Percentiles rank a stretch among this genome's conserved stretches.
These are phyloP conservation scores for Pulveroboletus sp. DNA, from an alignment of 1,284 basidiomycete genomes.

Conservation along the genomic window DNA sequence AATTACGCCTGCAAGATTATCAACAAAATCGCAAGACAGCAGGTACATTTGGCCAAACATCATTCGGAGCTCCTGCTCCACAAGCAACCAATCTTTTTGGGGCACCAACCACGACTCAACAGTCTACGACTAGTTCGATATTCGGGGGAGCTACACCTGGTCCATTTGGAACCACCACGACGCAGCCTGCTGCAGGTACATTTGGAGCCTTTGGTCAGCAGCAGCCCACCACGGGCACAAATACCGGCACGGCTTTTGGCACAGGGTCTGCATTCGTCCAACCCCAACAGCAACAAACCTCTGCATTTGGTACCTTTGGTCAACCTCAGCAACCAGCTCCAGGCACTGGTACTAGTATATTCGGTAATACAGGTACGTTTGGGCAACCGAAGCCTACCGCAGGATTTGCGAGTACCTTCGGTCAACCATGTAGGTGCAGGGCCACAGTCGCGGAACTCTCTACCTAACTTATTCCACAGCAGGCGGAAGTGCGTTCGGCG, in stretches of 20 bases:
- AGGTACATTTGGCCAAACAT: slow-evolving; percentile 44
- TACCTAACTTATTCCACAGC: slow-evolving; percentile 3
- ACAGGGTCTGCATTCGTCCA: slow-evolving; percentile 35
- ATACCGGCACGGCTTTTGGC: slow-evolving; percentile 41
- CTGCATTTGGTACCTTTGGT: slow-evolving; percentile 41
- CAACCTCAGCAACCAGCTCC: slow-evolving; percentile 25
- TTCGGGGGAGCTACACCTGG: slow-evolving; percentile 27
- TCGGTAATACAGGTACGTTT: slow-evolving; percentile 36
- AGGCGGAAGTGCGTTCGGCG: slow-evolving; percentile 36
- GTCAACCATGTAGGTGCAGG: slow-evolving; percentile 25
- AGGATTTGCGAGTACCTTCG: slow-evolving; percentile 39
- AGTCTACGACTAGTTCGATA: slow-evolving; percentile 33
- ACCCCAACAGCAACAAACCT: slow-evolving; percentile 20
- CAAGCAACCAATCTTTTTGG: slow-evolving; percentile 41
- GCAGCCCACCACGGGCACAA: slow-evolving; percentile 30
- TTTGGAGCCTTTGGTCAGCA: slow-evolving; percentile 33
- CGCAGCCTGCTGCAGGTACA: slow-evolving; percentile 24
- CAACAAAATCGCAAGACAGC: slow-evolving; percentile 70
- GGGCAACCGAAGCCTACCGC: slow-evolving; percentile 37
- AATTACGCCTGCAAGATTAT: slow-evolving; percentile 74
- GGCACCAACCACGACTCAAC: slow-evolving; percentile 31
- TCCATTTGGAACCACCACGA: slow-evolving; percentile 37
- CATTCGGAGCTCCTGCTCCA: slow-evolving; percentile 27
- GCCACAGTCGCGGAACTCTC: not conserved
- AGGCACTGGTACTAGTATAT: slow-evolving; percentile 34